Evolutionary conservation across 2,329 filamentous ascomycete genomes (phyloP).

Genomic region (Ophiostoma sp.): DNA sequence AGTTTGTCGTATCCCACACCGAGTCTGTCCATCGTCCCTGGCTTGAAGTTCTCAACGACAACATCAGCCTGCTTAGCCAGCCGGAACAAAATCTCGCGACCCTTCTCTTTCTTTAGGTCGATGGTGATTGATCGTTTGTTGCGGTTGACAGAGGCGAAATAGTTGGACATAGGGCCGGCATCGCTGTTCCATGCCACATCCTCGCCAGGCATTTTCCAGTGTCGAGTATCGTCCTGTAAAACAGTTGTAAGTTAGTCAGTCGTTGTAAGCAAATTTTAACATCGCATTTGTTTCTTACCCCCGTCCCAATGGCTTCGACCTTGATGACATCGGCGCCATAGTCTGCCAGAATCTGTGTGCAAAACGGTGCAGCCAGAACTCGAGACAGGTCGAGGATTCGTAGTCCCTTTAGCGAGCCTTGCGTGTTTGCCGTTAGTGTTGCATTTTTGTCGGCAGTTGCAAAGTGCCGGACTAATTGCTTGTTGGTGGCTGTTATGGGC

Average conservation of each 20-base stretch:
- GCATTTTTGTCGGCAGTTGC: background rate
- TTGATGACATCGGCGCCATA: slow-evolving; percentile 97
- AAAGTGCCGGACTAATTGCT: background rate
- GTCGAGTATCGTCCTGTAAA: slow-evolving; percentile 83
- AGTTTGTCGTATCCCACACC: slow-evolving; percentile 83
- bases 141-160: slow-evolving; percentile 87
- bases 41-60: slow-evolving; percentile 94
- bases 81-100: slow-evolving; percentile 82
- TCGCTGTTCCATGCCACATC: slow-evolving; percentile 75
- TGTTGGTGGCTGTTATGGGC: background rate
- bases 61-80: slow-evolving; percentile 85
- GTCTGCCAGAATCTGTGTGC: slow-evolving; percentile 94
- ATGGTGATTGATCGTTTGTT: slow-evolving; percentile 95
- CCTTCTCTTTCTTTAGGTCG: slow-evolving; percentile 82
- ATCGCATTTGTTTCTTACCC: too few relatives aligned
- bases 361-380: slow-evolving; percentile 96
- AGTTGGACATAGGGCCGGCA: slow-evolving; percentile 76
- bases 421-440: background rate
- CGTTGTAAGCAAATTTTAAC: background rate
- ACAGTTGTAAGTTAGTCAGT: background rate
- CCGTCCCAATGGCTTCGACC: slow-evolving; percentile 86
- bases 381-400: slow-evolving; percentile 95
- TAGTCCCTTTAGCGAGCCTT: slow-evolving; percentile 75
- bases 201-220: slow-evolving; percentile 79
- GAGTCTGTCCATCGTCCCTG: slow-evolving; percentile 89